Conservation (phyloP, 2,329 filamentous ascomycete genomes). For the Pseudogymnoascus sp. region DNA sequence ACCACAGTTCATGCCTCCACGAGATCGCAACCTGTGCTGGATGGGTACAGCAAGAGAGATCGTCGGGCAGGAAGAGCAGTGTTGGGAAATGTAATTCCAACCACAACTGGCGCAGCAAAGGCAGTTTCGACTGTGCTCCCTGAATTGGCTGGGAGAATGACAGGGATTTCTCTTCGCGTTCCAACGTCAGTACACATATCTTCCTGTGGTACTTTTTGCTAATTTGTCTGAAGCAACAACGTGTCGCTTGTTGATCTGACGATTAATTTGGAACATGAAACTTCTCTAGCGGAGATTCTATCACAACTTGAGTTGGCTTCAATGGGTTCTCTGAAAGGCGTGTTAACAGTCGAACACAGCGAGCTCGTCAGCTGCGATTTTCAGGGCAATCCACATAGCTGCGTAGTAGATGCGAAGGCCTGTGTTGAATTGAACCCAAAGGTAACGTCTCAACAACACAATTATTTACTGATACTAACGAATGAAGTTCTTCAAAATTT, state of each 20-base stretch:
- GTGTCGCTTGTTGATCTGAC: slow-evolving; percentile 14
- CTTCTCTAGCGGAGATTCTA: slow-evolving; percentile 11
- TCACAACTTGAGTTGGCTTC: slow-evolving; percentile 7
- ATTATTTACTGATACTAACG: not conserved
- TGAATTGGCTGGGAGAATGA: slow-evolving; percentile 12
- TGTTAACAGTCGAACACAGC: slow-evolving; percentile 10
- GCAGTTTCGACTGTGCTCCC: slow-evolving; percentile 14
- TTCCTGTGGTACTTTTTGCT: not conserved
- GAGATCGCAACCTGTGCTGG: slow-evolving; percentile 27
- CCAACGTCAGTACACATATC: slow-evolving; percentile 10
- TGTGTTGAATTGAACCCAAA: slow-evolving; percentile 12
- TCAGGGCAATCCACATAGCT: slow-evolving; percentile 12
- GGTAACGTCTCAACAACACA: not conserved
- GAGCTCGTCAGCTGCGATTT: slow-evolving; percentile 15
- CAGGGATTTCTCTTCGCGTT: slow-evolving; percentile 14
- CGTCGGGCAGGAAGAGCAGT: slow-evolving; percentile 22
- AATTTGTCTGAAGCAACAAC: slow-evolving; percentile 8
- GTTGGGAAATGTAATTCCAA: slow-evolving; percentile 14
- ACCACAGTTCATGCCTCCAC: slow-evolving; percentile 27
- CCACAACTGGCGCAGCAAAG: slow-evolving; percentile 14
- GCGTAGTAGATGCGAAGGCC: slow-evolving; percentile 13
- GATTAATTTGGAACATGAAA: slow-evolving; percentile 9
- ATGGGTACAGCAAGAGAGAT: slow-evolving; percentile 30
- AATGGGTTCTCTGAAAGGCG: slow-evolving; percentile 7
- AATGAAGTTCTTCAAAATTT: slow-evolving; percentile 15